phyloP scores from a whole-genome alignment of 2,329 filamentous ascomycete genomes.

The Lachnellula hyalina region DNA sequence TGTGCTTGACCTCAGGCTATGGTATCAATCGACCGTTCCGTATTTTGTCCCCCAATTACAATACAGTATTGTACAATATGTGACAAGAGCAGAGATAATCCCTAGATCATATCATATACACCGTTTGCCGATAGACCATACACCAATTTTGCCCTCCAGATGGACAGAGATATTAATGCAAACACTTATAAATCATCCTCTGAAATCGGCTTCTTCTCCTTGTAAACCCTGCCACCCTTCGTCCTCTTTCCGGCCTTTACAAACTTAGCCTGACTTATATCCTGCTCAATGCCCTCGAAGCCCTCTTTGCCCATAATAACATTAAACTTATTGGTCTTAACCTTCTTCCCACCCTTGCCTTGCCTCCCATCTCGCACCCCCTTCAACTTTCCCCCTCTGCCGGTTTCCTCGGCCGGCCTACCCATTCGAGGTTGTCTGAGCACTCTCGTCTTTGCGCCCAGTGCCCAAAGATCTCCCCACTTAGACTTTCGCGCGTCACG shows the following conservation, averaged over 20 bases:
- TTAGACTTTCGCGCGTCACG: slow-evolving; percentile 83
- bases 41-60: neutral
- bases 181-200: slow-evolving; percentile 24
- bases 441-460: slow-evolving; percentile 84
- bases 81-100: neutral
- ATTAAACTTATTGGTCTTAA: slow-evolving; percentile 38
- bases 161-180: neutral
- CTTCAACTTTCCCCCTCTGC: slow-evolving; percentile 32
- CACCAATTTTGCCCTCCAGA: neutral
- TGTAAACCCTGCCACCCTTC: slow-evolving; percentile 32
- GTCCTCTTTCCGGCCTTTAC: slow-evolving; percentile 29
- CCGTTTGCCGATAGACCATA: neutral
- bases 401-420: slow-evolving; percentile 31
- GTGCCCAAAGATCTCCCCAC: slow-evolving; percentile 94
- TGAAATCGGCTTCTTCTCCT: slow-evolving; percentile 30
- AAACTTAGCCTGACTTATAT: slow-evolving; percentile 18
- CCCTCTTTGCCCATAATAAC: slow-evolving; percentile 32
- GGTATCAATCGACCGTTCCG: neutral
- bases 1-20: no score
- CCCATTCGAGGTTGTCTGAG: slow-evolving; percentile 57
- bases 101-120: neutral
- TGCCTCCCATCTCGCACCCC: slow-evolving; percentile 28
- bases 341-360: slow-evolving; percentile 39
- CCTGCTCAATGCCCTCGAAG: slow-evolving; percentile 25
- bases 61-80: neutral